These are phyloP conservation scores for Didymella arachidicola DNA, from an alignment of 2,329 filamentous ascomycete genomes.

Conservation along the genomic window DNA sequence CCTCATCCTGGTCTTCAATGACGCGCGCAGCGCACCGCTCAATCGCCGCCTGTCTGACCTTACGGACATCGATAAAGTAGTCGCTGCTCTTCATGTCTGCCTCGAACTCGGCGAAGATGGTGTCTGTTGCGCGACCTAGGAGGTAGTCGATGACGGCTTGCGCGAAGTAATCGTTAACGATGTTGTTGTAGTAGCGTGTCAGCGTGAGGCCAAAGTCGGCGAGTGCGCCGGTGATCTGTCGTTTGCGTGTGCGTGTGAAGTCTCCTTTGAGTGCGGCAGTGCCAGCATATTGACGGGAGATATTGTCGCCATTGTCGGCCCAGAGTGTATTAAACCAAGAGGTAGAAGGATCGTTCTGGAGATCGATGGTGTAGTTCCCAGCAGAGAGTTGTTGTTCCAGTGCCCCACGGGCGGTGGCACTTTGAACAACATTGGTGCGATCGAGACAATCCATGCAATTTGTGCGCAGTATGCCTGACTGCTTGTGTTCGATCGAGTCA, in stretches of 20 bases:
- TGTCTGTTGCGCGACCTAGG: constrained; percentile 82
- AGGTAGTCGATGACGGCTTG: constrained; percentile 95
- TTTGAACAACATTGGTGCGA: constrained; percentile 94
- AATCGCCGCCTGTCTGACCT: constrained; percentile 86
- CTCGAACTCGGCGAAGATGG: constrained; percentile 94
- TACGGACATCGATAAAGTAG: constrained; percentile 84
- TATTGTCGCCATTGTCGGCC: constrained; percentile 97
- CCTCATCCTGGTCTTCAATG: constrained; percentile 76
- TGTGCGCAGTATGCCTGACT: constrained; percentile 83
- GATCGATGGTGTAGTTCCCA: constrained; percentile 77
- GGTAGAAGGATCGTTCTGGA: constrained; percentile 78
- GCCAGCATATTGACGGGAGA: constrained; percentile 94
- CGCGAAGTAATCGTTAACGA: constrained; percentile 97
- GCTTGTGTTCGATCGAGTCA: constrained; percentile 56
- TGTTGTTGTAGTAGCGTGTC: constrained; percentile 80
- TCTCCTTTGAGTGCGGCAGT: constrained; percentile 96
- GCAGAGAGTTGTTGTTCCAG: constrained; percentile 80
- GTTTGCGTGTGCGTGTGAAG: constrained; percentile 88
- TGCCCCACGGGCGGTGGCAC: constrained; percentile 83
- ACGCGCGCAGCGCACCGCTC: constrained; percentile 88
- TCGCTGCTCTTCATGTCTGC: constrained; percentile 92
- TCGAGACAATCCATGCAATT: constrained; percentile 99
- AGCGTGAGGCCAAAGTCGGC: constrained; percentile 91
- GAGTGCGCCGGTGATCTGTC: constrained; percentile 88
- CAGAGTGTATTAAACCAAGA: constrained; percentile 96